phyloP scores from a whole-genome alignment of 2,329 filamentous ascomycete species.

The Torrubiella hemipterigena region DNA sequence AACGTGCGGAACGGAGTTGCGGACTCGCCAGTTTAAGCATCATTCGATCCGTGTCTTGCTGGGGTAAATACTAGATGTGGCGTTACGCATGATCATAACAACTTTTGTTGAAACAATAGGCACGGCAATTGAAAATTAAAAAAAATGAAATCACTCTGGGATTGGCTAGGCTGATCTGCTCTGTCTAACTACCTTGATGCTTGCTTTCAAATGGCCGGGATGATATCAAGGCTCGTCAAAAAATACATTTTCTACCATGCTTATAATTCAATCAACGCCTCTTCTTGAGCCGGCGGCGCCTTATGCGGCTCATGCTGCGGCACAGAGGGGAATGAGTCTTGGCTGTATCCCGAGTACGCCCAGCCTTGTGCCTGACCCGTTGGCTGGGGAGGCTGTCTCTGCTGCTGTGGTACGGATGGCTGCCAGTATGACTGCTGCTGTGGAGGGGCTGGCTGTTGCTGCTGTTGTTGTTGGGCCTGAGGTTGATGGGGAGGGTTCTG shows the following conservation, averaged over 20 bases:
- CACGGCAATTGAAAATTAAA: no score
- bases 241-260: background rate
- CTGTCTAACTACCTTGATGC: no score
- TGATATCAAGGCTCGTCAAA: no score
- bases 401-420: slow-evolving; percentile 13
- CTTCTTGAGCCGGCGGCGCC: slow-evolving; percentile 50
- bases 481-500: slow-evolving; percentile 15
- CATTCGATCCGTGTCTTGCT: no score
- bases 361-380: slow-evolving; percentile 23
- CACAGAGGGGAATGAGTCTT: slow-evolving; percentile 52
- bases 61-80: no score
- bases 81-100: no score
- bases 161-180: no score
- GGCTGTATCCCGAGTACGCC: slow-evolving; percentile 38
- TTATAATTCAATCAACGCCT: slow-evolving; percentile 69
- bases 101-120: no score
- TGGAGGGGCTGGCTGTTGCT: slow-evolving; percentile 16
- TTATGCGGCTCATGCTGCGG: slow-evolving; percentile 31
- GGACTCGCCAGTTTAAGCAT: no score
- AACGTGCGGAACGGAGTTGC: no score
- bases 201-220: no score
- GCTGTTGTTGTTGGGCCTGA: slow-evolving; percentile 16
- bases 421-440: slow-evolving; percentile 18
- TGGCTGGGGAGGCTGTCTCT: slow-evolving; percentile 16
- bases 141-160: no score